Conservation (phyloP, 805 yeast genomes). For the Lipomyces sp. region DNA sequence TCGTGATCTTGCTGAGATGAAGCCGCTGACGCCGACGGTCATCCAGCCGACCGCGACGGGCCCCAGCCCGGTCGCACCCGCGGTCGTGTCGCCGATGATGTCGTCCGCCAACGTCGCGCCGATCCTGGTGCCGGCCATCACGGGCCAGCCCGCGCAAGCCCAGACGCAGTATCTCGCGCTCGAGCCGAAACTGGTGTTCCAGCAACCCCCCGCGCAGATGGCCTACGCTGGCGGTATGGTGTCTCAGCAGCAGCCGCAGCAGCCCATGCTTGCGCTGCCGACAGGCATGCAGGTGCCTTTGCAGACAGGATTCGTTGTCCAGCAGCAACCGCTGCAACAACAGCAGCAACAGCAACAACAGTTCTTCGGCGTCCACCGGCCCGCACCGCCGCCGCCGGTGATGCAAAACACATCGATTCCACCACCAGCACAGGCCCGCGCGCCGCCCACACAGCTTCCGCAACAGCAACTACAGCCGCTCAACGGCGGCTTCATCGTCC, state of each 20-base stretch:
- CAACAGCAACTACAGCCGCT: neutral
- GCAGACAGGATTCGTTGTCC: conserved; percentile 21
- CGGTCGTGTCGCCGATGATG: neutral
- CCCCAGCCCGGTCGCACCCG: neutral
- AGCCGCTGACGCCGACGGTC: conserved; percentile 29
- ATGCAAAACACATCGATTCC: conserved; percentile 3
- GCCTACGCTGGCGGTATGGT: neutral
- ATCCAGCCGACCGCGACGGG: conserved; percentile 16
- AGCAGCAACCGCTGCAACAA: conserved; percentile 8
- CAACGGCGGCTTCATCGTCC: conserved; percentile 1
- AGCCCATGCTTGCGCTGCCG: neutral
- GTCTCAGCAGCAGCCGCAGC: conserved; percentile 2
- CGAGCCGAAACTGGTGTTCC: conserved; percentile 21
- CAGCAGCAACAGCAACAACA: conserved; percentile 13
- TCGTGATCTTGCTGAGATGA: conserved; percentile 20
- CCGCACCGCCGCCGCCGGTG: conserved; percentile 20
- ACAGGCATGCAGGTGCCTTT: too few relatives aligned
- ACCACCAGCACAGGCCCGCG: conserved; percentile 6
- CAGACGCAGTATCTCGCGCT: conserved; percentile 32
- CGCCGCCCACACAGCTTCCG: neutral
- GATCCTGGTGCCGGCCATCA: conserved; percentile 11
- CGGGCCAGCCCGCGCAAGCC: conserved; percentile 36
- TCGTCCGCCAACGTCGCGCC: conserved; percentile 9
- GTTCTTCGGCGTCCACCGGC: conserved; percentile 21
- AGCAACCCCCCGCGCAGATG: conserved; percentile 1